Evolutionary conservation across 1,284 basidiomycete species (phyloP).

Genomic region (Leccinum colubrinum): DNA sequence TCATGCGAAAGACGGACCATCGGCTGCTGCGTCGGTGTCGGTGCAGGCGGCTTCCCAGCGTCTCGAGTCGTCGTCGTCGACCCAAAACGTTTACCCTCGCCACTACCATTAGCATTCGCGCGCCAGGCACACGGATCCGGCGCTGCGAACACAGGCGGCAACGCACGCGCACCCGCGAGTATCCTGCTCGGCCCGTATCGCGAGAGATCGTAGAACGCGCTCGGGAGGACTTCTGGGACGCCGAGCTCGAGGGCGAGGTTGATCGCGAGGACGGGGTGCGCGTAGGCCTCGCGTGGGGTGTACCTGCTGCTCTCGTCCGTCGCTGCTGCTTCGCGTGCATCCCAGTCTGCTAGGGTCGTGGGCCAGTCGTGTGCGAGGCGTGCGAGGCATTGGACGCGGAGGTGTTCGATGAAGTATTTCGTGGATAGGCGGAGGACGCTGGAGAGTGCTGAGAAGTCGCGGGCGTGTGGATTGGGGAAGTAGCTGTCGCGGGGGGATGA

Average conservation of each 20-base stretch:
- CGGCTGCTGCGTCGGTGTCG: not conserved
- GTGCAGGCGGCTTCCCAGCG: not conserved
- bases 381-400: constrained; percentile 53
- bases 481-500: constrained; percentile 34
- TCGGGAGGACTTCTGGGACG: constrained; percentile 53
- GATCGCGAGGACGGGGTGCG: constrained; percentile 62
- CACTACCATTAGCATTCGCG: too few species aligned
- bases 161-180: constrained; percentile 42
- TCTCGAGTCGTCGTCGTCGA: too few species aligned
- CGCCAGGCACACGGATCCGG: constrained; percentile 20
- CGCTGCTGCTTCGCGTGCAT: constrained; percentile 55
- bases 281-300: constrained; percentile 43
- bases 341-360: constrained; percentile 59
- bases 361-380: constrained; percentile 65
- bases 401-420: constrained; percentile 65
- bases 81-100: too few species aligned
- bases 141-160: constrained; percentile 28
- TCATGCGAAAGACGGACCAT: constrained; percentile 40
- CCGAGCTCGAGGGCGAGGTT: constrained; percentile 64
- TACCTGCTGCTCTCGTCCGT: constrained; percentile 46
- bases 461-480: constrained; percentile 41
- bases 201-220: constrained; percentile 70
- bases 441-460: constrained; percentile 56
- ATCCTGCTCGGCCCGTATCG: constrained; percentile 71
- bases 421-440: constrained; percentile 63